Evolutionary conservation across 2,329 filamentous ascomycete genomes (phyloP), one percentile per base, ranked within the genome.

Genomic region (Hymenoscyphus fructigenus): DNA sequence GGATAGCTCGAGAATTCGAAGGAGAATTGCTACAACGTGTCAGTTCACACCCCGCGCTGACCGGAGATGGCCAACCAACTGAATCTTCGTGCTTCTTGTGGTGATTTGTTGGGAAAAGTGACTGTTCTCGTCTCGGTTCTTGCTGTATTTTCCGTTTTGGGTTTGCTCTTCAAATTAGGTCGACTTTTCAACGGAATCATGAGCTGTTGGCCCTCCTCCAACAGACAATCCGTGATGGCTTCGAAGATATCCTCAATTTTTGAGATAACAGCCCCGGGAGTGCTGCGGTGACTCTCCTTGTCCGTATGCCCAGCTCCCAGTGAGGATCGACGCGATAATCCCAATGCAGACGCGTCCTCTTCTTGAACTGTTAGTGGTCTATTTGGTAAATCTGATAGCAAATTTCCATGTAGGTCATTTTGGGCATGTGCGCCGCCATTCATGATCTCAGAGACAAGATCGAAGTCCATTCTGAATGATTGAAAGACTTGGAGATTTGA

Each of bases 1-100:
- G 0, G 84, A 82, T 1, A 88, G 69, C 68, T 88, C 83, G 12
- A 90, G 77, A 57, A 90, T 84, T 9, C 83, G 79, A 34, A 90
- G 76, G 6, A 88, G 71, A 5, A 83, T 82, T 41, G 83, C 87
- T 89, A 23, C 36, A 44, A 57, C 28, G 56, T 9, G 50, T 68
- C 29, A 68, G 55, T 60, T 61, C 58, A 47, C 9, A 59, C 10
- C 34, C n/a, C 1, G 17, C 56, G 63, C 69, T 12, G 34, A 36
- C 65, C 20, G 32, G n/a, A 64, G 69, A 61, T 12, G 67, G 63
- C 23, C 68, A 41, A 73, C 78, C 53, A 74, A 87, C 85, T 77
- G 68, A 87, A 87, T 60, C 82, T 84, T 68, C 76, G 79, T 7
- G 79, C 80, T 69, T 87, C 84, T 5, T 77, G 73, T 1, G 76